Base-by-base conservation (phyloP, 495 filamentous ascomycete species). In the Penicillium ochrochloron region DNA sequence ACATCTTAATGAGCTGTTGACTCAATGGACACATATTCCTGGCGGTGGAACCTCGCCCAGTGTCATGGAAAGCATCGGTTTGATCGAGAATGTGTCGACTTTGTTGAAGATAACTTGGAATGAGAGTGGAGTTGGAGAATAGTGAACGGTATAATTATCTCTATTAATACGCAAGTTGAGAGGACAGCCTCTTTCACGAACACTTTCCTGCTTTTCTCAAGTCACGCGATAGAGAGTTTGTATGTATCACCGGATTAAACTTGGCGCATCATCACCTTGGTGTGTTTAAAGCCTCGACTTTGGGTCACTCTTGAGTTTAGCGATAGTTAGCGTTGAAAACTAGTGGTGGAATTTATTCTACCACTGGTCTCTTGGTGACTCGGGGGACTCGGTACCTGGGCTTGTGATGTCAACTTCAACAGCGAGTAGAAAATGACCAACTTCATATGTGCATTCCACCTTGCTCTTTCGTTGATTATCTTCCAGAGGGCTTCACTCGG, bases 71-170 rank as follows among this genome's bases (percentile, higher is more conserved):
- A 70, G 68, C 27, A 60, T 67, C 10, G 51, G 42, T 14, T 34
- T 67, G 14, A 70, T 70, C 61, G 65, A 35, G 5, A 66, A 70
- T 41, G 68, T 59, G 10, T 85, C 87, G 5, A 58, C 53, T 21
- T 42, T 63, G 31, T 52, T 63, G 44, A 57, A 51, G 12, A 21
- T 63, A 14, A 58, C 52, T 14, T 52, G 53, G 52, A 37, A 63
- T 41, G 53, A 63, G 29, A 21, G 19, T 39, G 39, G 54, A 35
- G 10, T 34, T 1, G 54, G 34, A 0, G 54, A 57, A 25, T 57
- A 57, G 25, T 10, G 17, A 31, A 11, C 7, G 8, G 15, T 21
- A 11, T 33, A 14, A 52, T 52, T 52, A 9, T 33, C 14, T 17
- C 27, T 31, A 33, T 21, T 1, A 48, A 25, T 12, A 48, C 11